Evolutionary conservation across 352 stramenopile species (phyloP).

Genomic region (Elongisporangium undulatum): DNA sequence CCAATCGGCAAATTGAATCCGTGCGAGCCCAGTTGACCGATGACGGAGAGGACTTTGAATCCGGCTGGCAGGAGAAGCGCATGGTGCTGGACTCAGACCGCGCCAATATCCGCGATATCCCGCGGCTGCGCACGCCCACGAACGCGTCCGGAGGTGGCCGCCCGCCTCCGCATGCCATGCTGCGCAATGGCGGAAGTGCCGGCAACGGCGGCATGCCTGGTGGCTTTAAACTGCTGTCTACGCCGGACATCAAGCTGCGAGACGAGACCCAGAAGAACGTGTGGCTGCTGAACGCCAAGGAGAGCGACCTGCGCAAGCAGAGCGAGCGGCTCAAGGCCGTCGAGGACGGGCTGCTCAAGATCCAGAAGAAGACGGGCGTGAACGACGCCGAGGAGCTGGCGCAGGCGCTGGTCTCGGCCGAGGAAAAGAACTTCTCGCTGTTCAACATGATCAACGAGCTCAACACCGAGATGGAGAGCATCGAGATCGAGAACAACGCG

Average conservation of each 20-base stretch:
- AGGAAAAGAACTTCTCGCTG: conserved; percentile 94
- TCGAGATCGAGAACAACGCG: conserved; percentile 84
- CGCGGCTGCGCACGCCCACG: conserved; percentile 59
- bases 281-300: conserved; percentile 69
- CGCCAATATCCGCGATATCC: conserved; percentile 70
- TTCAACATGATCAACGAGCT: conserved; percentile 95
- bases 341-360: conserved; percentile 83
- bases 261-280: conserved; percentile 78
- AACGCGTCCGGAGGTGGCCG: conserved; percentile 21
- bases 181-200: conserved; percentile 9
- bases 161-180: conserved; percentile 19
- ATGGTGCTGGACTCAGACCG: conserved; percentile 82
- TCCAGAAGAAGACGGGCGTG: conserved; percentile 88
- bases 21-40: conserved; percentile 71
- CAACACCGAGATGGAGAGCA: conserved; percentile 87
- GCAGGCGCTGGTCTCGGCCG: conserved; percentile 76
- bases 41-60: conserved; percentile 82
- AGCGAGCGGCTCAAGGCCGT: conserved; percentile 62
- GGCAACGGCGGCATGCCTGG: conserved; percentile 6
- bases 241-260: conserved; percentile 61
- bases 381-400: conserved; percentile 81
- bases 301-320: conserved; percentile 66
- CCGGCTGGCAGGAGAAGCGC: conserved; percentile 82
- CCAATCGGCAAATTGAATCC: conserved; percentile 73
- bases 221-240: conserved; percentile 62